Base-by-base conservation (phyloP, 768 basidiomycete species). In the Suillus tomentosus region DNA sequence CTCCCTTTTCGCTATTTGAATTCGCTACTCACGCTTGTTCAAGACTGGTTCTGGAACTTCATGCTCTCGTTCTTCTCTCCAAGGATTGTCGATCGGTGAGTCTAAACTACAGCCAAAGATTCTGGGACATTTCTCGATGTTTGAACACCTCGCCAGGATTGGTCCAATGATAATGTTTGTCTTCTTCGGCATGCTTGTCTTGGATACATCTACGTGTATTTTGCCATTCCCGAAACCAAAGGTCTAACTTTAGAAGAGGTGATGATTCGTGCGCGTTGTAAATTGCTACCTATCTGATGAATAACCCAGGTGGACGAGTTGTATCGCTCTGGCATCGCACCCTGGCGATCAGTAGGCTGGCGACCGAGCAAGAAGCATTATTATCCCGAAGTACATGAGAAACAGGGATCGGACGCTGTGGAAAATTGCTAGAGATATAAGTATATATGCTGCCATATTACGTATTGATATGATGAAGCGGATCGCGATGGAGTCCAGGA, bases 171-270 rank as follows among this genome's bases (percentile, higher is more conserved):
- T 93, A 72, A 78, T 90, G 47, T 74, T 92, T 65, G 86, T 91
- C 71, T 92, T 92, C 81, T 90, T 85, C 72, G 87, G 89, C 61
- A 85, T 89, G 85, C 80, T 91, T 10, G 66, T 86, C 27, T 84
- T 69, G 91, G 88, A 43, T 87, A 82, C 71, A 73, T 84, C 64
- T 94, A 90, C 71, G 91, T 91, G 31, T 91, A 87, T 74, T 75
- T 92, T 61, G 84, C 87, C 73, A 85, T 94, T 55, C 92, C 92
- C 22, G 93, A 94, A 80, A 93, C 89, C 27, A 92, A 86, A 73
- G 90, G 91, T 13, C 82, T 93, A 27, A 85, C 85, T 61, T 74
- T 91, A 66, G 91, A 92, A 78, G 88, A 90, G 80, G 87, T 85
- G 62, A 37, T 73, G 63, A 37, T 68, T 51, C 34, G 50, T 60